Conservation (phyloP, 495 filamentous ascomycete species). For the Tuber magnatum region DNA sequence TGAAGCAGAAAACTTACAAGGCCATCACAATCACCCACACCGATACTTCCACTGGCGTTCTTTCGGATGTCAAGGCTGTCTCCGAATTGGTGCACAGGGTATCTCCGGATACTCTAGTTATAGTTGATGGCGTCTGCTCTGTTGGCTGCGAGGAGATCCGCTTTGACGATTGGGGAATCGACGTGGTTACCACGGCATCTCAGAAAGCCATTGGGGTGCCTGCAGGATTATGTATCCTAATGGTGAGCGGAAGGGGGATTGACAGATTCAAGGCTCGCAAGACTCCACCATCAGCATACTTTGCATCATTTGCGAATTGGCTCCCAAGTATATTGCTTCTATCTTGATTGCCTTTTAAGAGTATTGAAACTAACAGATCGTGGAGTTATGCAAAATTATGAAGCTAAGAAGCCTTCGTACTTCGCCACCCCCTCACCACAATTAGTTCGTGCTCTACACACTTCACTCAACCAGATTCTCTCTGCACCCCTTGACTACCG, state of each 20-base stretch:
- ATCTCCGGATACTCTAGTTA: conserved; percentile 78
- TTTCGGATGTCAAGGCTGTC: conserved; percentile 79
- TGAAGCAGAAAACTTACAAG: conserved; percentile 86
- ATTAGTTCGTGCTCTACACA: conserved; percentile 88
- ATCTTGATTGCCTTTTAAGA: background rate
- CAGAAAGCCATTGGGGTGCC: conserved; percentile 97
- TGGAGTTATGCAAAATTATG: conserved; percentile 93
- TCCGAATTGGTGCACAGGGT: conserved; percentile 74
- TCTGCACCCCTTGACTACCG: conserved; percentile 66
- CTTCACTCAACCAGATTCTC: conserved; percentile 80
- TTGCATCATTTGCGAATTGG: conserved; percentile 95
- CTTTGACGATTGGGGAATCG: conserved; percentile 90
- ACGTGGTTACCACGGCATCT: conserved; percentile 85
- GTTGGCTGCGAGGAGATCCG: conserved; percentile 92
- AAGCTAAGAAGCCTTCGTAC: conserved; percentile 92
- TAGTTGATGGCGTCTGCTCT: conserved; percentile 95
- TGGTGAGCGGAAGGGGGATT: conserved; percentile 86
- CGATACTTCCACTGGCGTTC: conserved; percentile 91
- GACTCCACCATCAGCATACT: conserved; percentile 75
- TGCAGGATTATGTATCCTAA: conserved; percentile 84
- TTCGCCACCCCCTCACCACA: conserved; percentile 95
- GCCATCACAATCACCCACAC: conserved; percentile 90
- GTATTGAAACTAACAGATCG: conserved; percentile 1
- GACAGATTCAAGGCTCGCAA: conserved; percentile 69
- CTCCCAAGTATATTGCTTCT: conserved; percentile 58